A percentile compares a stretch with the other conserved stretches of the same genome.
Conservation (phyloP, 352 stramenopile species). For the Globisporangium canariense region DNA sequence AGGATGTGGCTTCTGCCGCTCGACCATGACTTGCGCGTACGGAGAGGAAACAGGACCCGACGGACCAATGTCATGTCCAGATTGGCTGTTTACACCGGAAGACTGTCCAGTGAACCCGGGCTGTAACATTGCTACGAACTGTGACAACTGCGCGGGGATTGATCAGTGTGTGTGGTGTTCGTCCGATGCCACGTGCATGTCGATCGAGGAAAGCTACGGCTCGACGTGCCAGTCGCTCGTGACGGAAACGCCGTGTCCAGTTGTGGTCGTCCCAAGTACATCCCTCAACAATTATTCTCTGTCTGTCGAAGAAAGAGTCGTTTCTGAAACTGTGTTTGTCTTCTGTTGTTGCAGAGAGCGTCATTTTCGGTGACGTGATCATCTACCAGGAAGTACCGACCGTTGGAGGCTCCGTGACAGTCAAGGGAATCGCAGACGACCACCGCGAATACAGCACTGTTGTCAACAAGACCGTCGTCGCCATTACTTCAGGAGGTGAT, state of each 20-base stretch:
- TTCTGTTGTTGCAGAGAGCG: slow-evolving; percentile 42
- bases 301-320: not conserved
- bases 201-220: slow-evolving; percentile 78
- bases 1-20: slow-evolving; percentile 89
- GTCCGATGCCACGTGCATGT: slow-evolving; percentile 79
- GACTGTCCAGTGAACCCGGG: slow-evolving; percentile 71
- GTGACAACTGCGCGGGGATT: slow-evolving; percentile 52
- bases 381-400: slow-evolving; percentile 47
- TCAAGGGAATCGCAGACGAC: slow-evolving; percentile 38
- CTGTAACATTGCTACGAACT: slow-evolving; percentile 53
- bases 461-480: slow-evolving; percentile 36
- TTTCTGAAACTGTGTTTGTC: slow-evolving; percentile 3
- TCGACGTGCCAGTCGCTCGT: slow-evolving; percentile 82
- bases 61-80: slow-evolving; percentile 37
- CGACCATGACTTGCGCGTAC: slow-evolving; percentile 83
- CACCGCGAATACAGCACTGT: slow-evolving; percentile 33
- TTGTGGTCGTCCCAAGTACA: slow-evolving; percentile 62
- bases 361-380: slow-evolving; percentile 50
- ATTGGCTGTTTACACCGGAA: slow-evolving; percentile 56
- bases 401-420: slow-evolving; percentile 28
- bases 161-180: slow-evolving; percentile 89
- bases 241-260: slow-evolving; percentile 83
- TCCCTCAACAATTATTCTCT: slow-evolving; percentile 15
- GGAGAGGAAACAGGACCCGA: slow-evolving; percentile 56
- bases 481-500: slow-evolving; percentile 41